A percentile compares a stretch with the other conserved stretches of the same genome.
Evolutionary conservation across 1,284 basidiomycete genomes (phyloP).

Genomic region (Apiotrichum laibachii): DNA sequence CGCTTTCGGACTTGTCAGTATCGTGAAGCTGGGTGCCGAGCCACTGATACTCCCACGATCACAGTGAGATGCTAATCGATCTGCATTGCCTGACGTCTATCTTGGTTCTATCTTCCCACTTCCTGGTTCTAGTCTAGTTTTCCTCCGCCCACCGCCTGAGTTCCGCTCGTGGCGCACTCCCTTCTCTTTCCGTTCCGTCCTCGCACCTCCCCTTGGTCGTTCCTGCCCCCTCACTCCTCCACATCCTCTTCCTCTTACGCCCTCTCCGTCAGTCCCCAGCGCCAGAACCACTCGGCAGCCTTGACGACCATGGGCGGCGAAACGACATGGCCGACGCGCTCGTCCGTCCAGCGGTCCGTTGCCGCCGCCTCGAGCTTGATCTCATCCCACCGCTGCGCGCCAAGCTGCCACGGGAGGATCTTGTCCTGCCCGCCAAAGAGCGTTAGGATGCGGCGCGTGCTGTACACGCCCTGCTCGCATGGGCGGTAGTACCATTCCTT

Average conservation of each 20-base stretch:
- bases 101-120: too few species aligned
- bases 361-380: conserved; percentile 53
- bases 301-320: conserved; percentile 4
- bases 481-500: conserved; percentile 41
- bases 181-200: too few species aligned
- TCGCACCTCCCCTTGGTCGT: neutral
- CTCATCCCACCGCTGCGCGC: conserved; percentile 7
- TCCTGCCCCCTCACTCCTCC: neutral
- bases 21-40: too few species aligned
- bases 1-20: too few species aligned
- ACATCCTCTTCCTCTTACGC: too few species aligned
- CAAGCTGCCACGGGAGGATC: conserved; percentile 36
- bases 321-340: conserved; percentile 7
- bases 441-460: conserved; percentile 67
- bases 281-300: conserved; percentile 26
- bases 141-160: too few species aligned
- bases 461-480: conserved; percentile 54
- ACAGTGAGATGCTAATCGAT: too few species aligned
- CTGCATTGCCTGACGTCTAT: too few species aligned
- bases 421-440: conserved; percentile 57
- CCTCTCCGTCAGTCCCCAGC: conserved; percentile 28
- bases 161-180: too few species aligned
- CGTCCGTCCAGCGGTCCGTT: conserved; percentile 27
- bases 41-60: too few species aligned
- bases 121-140: too few species aligned